Percentiles rank a stretch among this genome's conserved stretches.
phyloP scores from a whole-genome alignment of 2,329 filamentous ascomycete species.

The Parastagonospora avenae region DNA sequence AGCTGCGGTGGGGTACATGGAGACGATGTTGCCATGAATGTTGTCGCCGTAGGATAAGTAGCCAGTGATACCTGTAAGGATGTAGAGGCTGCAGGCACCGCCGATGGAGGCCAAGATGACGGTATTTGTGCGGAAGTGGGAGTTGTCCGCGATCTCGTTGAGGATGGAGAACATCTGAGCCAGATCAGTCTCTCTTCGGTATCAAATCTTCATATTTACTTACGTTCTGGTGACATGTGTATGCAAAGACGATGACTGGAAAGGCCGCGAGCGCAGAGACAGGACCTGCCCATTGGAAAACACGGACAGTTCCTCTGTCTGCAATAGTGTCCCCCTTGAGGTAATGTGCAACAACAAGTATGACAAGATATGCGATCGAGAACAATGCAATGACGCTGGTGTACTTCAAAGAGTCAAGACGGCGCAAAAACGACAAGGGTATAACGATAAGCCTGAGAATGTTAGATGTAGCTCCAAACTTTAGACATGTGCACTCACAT shows the following conservation, averaged over 20 bases:
- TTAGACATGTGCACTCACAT: slow-evolving; percentile 63
- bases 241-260: slow-evolving; percentile 97
- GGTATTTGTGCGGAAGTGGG: slow-evolving; percentile 74
- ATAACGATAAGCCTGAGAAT: slow-evolving; percentile 79
- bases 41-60: slow-evolving; percentile 94
- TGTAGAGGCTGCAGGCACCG: slow-evolving; percentile 82
- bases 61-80: slow-evolving; percentile 90
- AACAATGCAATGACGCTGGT: slow-evolving; percentile 90
- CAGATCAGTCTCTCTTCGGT: slow-evolving; percentile 7
- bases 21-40: slow-evolving; percentile 89
- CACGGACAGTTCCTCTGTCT: slow-evolving; percentile 74
- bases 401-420: slow-evolving; percentile 95
- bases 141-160: slow-evolving; percentile 89
- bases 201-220: slow-evolving; percentile 28
- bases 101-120: slow-evolving; percentile 87
- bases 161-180: slow-evolving; percentile 95
- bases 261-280: slow-evolving; percentile 82
- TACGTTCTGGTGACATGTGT: slow-evolving; percentile 98
- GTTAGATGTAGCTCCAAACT: slow-evolving; percentile 11
- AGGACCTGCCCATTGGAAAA: slow-evolving; percentile 79
- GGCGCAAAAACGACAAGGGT: slow-evolving; percentile 86
- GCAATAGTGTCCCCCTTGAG: slow-evolving; percentile 74
- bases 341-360: slow-evolving; percentile 93
- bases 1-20: slow-evolving; percentile 69
- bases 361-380: slow-evolving; percentile 91